Evolutionary conservation across 2,329 filamentous ascomycete species (phyloP).

Genomic region (Curvularia spicifera): DNA sequence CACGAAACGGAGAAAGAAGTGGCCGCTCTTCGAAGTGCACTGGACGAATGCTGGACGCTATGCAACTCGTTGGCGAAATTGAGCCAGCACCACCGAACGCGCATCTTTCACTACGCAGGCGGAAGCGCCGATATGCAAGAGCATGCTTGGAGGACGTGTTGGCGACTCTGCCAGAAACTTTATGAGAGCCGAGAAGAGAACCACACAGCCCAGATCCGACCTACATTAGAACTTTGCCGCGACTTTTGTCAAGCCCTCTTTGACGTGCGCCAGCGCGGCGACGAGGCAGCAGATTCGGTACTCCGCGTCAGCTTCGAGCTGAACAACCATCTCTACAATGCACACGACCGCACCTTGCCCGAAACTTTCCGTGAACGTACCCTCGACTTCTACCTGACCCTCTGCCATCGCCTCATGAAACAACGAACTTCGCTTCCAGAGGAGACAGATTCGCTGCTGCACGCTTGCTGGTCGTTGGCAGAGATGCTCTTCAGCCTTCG

Average conservation of each 20-base stretch:
- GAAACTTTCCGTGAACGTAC: conserved; percentile 89
- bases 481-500: conserved; percentile 93
- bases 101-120: conserved; percentile 77
- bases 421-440: conserved; percentile 78
- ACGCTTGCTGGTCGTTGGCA: conserved; percentile 86
- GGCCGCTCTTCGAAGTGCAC: conserved; percentile 72
- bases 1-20: conserved; percentile 69
- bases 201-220: conserved; percentile 69
- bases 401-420: conserved; percentile 97
- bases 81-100: conserved; percentile 81
- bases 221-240: conserved; percentile 83
- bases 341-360: conserved; percentile 82
- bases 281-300: conserved; percentile 83
- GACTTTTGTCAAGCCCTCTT: conserved; percentile 93
- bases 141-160: conserved; percentile 91
- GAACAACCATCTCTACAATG: conserved; percentile 94
- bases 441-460: conserved; percentile 82
- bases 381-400: conserved; percentile 89
- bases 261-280: conserved; percentile 77
- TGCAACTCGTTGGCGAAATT: conserved; percentile 89
- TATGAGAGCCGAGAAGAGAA: conserved; percentile 81
- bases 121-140: conserved; percentile 76
- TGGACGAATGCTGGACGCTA: conserved; percentile 90
- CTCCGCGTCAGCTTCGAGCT: conserved; percentile 92
- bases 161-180: conserved; percentile 87